Percentiles rank a stretch among this genome's conserved stretches.
Conservation (phyloP, 805 yeast genomes). For the Metschnikowia picachoensis region DNA sequence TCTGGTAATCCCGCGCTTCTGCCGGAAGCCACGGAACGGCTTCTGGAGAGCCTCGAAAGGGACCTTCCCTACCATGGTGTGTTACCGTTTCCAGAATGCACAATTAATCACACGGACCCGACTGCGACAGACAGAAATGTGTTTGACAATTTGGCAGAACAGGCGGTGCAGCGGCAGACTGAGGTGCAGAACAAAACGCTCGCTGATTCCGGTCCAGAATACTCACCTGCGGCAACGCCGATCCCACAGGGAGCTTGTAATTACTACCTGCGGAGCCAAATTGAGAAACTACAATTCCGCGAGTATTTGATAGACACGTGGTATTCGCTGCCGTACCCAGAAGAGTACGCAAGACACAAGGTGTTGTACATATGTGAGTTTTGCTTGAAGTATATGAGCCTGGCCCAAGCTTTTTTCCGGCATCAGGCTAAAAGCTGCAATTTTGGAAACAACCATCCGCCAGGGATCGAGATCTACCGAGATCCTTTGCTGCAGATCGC, state of each 20-base stretch:
- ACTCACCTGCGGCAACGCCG: constrained; percentile 11
- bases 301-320: constrained; percentile 79
- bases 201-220: constrained; percentile 15
- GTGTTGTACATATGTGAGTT: constrained; percentile 76
- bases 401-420: constrained; percentile 61
- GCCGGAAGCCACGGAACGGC: constrained; percentile 5
- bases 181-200: constrained; percentile 18
- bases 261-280: constrained; percentile 34
- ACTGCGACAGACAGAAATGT: constrained; percentile 43
- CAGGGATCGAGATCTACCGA: constrained; percentile 41
- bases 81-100: constrained; percentile 52
- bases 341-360: constrained; percentile 62
- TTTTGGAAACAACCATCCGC: constrained; percentile 58
- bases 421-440: constrained; percentile 72
- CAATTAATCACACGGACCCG: constrained; percentile 61
- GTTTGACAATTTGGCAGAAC: constrained; percentile 33
- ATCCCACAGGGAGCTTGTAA: constrained; percentile 16
- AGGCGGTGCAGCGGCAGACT: constrained; percentile 22
- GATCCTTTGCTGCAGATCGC: constrained; percentile 28
- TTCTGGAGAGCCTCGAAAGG: constrained; percentile 6
- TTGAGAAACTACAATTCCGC: constrained; percentile 66
- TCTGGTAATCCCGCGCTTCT: neutral
- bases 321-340: constrained; percentile 93
- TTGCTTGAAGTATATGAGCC: constrained; percentile 75
- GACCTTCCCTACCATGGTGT: constrained; percentile 64